Evolutionary conservation across 106 monocot genomes (phyloP), one percentile per base, ranked within the genome.

Genomic region (Dendrobium catenatum): DNA sequence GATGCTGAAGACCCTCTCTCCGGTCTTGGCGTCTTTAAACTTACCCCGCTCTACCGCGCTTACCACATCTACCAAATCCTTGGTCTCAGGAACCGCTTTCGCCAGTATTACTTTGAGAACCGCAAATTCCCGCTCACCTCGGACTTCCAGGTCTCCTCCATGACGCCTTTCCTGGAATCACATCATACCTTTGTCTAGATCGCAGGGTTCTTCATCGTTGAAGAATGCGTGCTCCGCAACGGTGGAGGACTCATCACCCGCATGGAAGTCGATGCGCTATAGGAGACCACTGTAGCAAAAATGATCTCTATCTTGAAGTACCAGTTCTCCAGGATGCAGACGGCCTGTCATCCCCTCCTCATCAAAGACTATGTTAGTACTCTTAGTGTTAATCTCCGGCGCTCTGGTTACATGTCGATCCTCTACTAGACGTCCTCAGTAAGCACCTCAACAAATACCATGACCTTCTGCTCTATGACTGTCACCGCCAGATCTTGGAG

Each of bases 131-230:
- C 95, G 90, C 91, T 99, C 22, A 95, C 99, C 16, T 95, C 99
- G 5, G 99, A 99, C 68, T 99, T 95, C 79, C 95, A 99, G 87
- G 93, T 99, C 10, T 90, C 91, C 8, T 91, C 99, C 10, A 90
- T 91, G 87, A 91, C 95, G 2, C 91, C 93, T 16, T 99, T 99
- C 81, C 89, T 99, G 18, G 95, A 99, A 73, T 99, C 99, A 20
- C 99, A 99, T 79, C 99, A 99, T 85, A 93, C 89, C 9, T 99
- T 99, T 86, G 88, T 93, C 4, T 95, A 99, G 87, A 93, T 99
- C 46, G 99, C 95, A 1, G 99, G 99, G 1, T 99, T 99, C 83
- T 99, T 99, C 87, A 95, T 99, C 66, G 88, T 99, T 2, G 95
- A 93, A 78, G 95, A 95, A 72, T 82, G 91, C n/a, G 87, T 95